Evolutionary conservation across 805 yeast species (phyloP).

Genomic region (Yarrowia sp.): DNA sequence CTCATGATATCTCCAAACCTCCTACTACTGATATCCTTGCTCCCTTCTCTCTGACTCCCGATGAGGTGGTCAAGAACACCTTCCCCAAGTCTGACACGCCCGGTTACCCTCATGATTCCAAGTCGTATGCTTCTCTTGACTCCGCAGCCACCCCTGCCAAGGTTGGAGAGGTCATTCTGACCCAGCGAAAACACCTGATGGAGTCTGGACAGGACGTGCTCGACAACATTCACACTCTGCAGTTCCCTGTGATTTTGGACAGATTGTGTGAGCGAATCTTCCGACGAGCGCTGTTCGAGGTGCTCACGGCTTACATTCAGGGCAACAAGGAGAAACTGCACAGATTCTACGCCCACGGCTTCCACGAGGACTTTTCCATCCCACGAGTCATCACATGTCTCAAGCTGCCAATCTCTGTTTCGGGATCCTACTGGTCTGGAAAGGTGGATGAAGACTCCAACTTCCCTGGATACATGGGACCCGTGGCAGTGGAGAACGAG

Average conservation of each 20-base stretch:
- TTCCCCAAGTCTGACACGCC: slow-evolving; percentile 32
- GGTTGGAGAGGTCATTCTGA: slow-evolving; percentile 25
- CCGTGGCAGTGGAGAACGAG: slow-evolving; percentile 38
- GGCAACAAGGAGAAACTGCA: slow-evolving; percentile 35
- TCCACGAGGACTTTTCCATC: slow-evolving; percentile 38
- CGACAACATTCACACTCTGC: slow-evolving; percentile 33
- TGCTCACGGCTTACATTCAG: slow-evolving; percentile 30
- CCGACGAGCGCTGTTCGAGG: slow-evolving; percentile 30
- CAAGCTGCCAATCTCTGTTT: slow-evolving; percentile 37
- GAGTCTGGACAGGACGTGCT: slow-evolving; percentile 31
- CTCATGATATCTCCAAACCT: slow-evolving; percentile 2
- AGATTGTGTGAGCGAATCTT: slow-evolving; percentile 34
- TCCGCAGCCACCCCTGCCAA: slow-evolving; percentile 34
- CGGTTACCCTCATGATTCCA: slow-evolving; percentile 13
- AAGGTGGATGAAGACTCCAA: slow-evolving; percentile 41
- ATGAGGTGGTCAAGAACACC: slow-evolving; percentile 18
- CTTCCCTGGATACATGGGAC: slow-evolving; percentile 40
- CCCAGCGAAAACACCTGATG: slow-evolving; percentile 35
- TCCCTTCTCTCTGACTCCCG: slow-evolving; percentile 27
- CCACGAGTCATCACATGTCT: slow-evolving; percentile 38
- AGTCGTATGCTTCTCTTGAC: slow-evolving; percentile 10
- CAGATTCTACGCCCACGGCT: slow-evolving; percentile 27
- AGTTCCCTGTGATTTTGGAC: slow-evolving; percentile 36
- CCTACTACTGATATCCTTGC: slow-evolving; percentile 13
- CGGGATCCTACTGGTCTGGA: slow-evolving; percentile 41